Evolutionary conservation across 2,329 filamentous ascomycete genomes (phyloP).

Genomic region (Arthroderma sp.): DNA sequence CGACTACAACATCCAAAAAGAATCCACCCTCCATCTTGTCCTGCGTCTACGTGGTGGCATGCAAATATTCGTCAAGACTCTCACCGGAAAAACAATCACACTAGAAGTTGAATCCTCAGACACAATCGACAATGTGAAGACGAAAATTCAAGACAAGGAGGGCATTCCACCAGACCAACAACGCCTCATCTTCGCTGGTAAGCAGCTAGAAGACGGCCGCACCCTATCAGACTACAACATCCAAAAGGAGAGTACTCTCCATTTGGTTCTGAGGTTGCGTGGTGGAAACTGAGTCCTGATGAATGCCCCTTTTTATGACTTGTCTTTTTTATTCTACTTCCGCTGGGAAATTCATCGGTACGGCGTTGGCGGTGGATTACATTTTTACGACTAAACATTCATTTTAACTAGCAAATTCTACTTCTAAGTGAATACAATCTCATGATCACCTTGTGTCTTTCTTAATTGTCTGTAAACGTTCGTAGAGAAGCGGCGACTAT

Average conservation of each 20-base stretch:
- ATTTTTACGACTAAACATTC: not conserved
- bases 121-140: slow-evolving; percentile 90
- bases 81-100: slow-evolving; percentile 82
- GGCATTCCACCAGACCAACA: slow-evolving; percentile 92
- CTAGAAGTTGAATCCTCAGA: slow-evolving; percentile 79
- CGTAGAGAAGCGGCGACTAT: too few relatives aligned
- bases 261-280: slow-evolving; percentile 67
- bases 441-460: too few relatives aligned
- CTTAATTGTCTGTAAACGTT: too few relatives aligned
- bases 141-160: slow-evolving; percentile 69
- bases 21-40: slow-evolving; percentile 72
- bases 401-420: too few relatives aligned
- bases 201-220: slow-evolving; percentile 84
- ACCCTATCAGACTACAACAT: slow-evolving; percentile 95
- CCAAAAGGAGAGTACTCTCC: slow-evolving; percentile 76
- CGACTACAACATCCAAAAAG: slow-evolving; percentile 95
- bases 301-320: not conserved
- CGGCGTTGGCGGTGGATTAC: slow-evolving; percentile 2
- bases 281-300: slow-evolving; percentile 43
- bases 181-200: slow-evolving; percentile 83
- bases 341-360: slow-evolving; percentile 1
- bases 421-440: too few relatives aligned
- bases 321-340: not conserved
- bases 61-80: slow-evolving; percentile 46
- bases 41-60: slow-evolving; percentile 75